These are phyloP conservation scores for Rhodotorula sp. DNA, from an alignment of 1,284 basidiomycete species.

Conservation along the genomic window DNA sequence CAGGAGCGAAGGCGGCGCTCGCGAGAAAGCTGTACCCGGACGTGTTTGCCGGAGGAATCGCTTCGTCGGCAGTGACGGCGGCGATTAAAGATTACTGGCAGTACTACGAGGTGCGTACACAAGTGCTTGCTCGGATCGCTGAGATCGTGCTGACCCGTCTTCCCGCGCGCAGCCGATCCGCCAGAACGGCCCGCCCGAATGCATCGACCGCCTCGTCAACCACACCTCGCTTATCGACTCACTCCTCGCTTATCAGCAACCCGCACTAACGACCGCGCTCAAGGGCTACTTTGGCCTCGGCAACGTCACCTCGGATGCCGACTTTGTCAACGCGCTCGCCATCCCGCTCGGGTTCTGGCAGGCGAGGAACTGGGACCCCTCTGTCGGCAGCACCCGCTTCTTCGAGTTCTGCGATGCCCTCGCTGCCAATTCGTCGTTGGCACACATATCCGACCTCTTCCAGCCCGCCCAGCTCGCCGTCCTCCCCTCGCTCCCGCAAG, in stretches of 20 bases:
- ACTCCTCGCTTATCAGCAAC: constrained; percentile 33
- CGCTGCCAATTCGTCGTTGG: neutral
- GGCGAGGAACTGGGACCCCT: constrained; percentile 41
- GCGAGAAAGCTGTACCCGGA: constrained; percentile 85
- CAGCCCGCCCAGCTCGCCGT: constrained; percentile 1
- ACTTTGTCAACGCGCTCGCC: constrained; percentile 42
- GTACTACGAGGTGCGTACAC: constrained; percentile 35
- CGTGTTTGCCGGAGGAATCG: constrained; percentile 85
- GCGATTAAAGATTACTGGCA: constrained; percentile 42
- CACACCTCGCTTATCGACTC: constrained; percentile 39
- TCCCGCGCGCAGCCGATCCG: constrained; percentile 33
- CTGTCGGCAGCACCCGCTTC: constrained; percentile 39
- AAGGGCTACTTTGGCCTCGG: constrained; percentile 40
- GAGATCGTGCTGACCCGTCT: too few relatives aligned
- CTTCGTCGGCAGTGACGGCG: constrained; percentile 57
- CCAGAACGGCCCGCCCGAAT: constrained; percentile 31
- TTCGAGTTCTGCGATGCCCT: constrained; percentile 35
- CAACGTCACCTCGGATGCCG: constrained; percentile 38
- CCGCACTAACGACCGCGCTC: constrained; percentile 31
- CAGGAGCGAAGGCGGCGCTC: constrained; percentile 89
- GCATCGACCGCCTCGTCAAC: constrained; percentile 35
- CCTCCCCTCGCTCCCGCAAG: constrained; percentile 12
- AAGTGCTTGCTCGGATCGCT: too few relatives aligned
- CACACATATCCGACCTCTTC: neutral
- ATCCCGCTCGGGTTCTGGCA: constrained; percentile 43